phyloP scores from a whole-genome alignment of 2,329 filamentous ascomycete species.

The Penicillium sp. region DNA sequence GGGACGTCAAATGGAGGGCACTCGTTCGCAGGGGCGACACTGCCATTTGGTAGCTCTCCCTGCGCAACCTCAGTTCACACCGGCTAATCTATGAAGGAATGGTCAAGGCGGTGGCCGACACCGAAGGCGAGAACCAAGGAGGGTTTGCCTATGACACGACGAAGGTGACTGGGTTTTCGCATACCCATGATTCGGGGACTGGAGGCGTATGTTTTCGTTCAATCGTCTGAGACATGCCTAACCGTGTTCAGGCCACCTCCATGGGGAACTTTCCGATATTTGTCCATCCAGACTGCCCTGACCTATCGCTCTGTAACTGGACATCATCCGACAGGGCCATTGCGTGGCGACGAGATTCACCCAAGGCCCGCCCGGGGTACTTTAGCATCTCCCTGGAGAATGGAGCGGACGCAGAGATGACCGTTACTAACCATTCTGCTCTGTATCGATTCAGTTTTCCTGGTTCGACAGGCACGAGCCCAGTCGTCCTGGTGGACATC shows the following conservation, averaged over 20 bases:
- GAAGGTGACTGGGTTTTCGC: conserved; percentile 57
- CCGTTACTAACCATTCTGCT: conserved; percentile 65
- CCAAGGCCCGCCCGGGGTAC: conserved; percentile 66
- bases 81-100: conserved; percentile 45
- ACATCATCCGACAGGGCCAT: conserved; percentile 58
- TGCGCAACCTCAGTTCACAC: conserved; percentile 5
- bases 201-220: conserved; percentile 44
- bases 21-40: conserved; percentile 61
- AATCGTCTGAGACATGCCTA: no score
- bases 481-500: conserved; percentile 69
- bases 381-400: conserved; percentile 66
- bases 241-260: conserved; percentile 50
- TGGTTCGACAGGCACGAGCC: conserved; percentile 45
- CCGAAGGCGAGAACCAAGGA: conserved; percentile 59
- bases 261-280: conserved; percentile 74
- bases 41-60: conserved; percentile 53
- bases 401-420: conserved; percentile 69
- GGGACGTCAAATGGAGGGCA: conserved; percentile 61
- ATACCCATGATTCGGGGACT: conserved; percentile 60
- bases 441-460: conserved; percentile 70
- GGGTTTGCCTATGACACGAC: conserved; percentile 60
- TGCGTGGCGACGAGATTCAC: conserved; percentile 55
- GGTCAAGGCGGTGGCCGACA: conserved; percentile 62
- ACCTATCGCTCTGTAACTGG: conserved; percentile 67
- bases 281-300: conserved; percentile 65